Evolutionary conservation across 345 rosid species (phyloP).

Genomic region (Citrus glauca): DNA sequence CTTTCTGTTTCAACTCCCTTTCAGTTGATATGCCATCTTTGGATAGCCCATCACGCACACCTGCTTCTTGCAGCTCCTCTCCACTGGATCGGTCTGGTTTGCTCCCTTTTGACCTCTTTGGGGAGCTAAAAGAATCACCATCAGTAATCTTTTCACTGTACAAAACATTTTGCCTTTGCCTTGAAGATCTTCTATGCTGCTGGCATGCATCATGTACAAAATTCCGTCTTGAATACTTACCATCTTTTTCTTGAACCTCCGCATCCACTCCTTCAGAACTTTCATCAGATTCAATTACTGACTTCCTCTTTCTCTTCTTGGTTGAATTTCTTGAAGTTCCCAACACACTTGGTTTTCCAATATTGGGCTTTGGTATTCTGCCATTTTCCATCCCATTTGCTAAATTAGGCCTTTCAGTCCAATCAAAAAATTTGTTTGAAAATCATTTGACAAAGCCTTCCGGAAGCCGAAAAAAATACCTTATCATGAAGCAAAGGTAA

Average conservation of each 20-base stretch:
- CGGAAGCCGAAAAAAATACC: too few relatives aligned
- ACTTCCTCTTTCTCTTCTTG: conserved; percentile 38
- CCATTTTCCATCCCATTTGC: conserved; percentile 16
- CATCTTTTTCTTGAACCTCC: conserved; percentile 20
- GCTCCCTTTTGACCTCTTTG: conserved; percentile 33
- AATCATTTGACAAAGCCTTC: too few relatives aligned
- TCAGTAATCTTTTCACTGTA: conserved; percentile 26
- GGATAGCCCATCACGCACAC: conserved; percentile 11
- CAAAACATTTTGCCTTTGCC: conserved; percentile 40
- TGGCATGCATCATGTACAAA: conserved; percentile 9
- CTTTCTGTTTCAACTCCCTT: conserved; percentile 21
- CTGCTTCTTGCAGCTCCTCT: conserved; percentile 20
- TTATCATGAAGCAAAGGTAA: too few relatives aligned
- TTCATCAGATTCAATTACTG: conserved; percentile 27
- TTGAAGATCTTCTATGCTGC: conserved; percentile 38
- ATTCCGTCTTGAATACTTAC: conserved; percentile 18
- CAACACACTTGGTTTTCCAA: neutral
- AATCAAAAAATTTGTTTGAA: too few relatives aligned
- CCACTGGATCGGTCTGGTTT: conserved; percentile 8
- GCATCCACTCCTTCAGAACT: conserved; percentile 32
- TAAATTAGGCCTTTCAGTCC: neutral
- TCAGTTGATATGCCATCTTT: conserved; percentile 22
- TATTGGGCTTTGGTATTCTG: conserved; percentile 18
- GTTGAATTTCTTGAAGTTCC: conserved; percentile 20
- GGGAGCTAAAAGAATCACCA: conserved; percentile 24